phyloP scores from a whole-genome alignment of 441 rosid species.

The Viola pubescens region DNA sequence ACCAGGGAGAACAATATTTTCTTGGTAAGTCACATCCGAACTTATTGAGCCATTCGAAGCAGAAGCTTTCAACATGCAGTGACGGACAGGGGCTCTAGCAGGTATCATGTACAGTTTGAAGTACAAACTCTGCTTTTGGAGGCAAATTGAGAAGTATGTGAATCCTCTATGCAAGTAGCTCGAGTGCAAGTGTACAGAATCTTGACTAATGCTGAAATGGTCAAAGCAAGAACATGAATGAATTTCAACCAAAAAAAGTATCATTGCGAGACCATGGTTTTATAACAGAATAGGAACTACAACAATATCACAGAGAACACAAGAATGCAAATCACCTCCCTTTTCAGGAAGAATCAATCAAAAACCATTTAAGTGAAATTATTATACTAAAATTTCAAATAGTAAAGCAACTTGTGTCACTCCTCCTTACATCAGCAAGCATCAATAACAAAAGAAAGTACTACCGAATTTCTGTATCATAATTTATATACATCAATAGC shows the following conservation, averaged over 20 bases:
- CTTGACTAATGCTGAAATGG: slow-evolving; percentile 37
- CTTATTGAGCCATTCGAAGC: slow-evolving; percentile 30
- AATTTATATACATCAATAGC: no score
- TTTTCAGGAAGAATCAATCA: not conserved
- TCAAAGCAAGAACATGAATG: slow-evolving; percentile 8
- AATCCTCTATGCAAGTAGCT: slow-evolving; percentile 15
- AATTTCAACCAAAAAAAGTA: not conserved
- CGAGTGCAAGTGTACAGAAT: slow-evolving; percentile 20
- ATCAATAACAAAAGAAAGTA: no score
- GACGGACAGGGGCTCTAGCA: slow-evolving; percentile 17
- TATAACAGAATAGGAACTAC: not conserved
- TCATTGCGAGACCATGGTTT: not conserved
- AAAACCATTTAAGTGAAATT: not conserved
- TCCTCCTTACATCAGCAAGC: not conserved
- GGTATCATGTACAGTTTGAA: slow-evolving; percentile 33
- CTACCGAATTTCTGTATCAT: no score
- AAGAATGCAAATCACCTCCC: not conserved
- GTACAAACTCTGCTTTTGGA: slow-evolving; percentile 25
- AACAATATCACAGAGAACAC: not conserved
- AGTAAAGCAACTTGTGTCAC: not conserved
- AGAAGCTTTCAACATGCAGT: slow-evolving; percentile 20
- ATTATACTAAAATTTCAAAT: not conserved
- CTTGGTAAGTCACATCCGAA: slow-evolving; percentile 19
- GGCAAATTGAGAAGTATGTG: slow-evolving; percentile 21
- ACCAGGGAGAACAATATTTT: slow-evolving; percentile 25